A percentile compares a stretch with the other conserved stretches of the same genome.
phyloP scores from a whole-genome alignment of 2,329 filamentous ascomycete genomes.

The Amphichorda felina region DNA sequence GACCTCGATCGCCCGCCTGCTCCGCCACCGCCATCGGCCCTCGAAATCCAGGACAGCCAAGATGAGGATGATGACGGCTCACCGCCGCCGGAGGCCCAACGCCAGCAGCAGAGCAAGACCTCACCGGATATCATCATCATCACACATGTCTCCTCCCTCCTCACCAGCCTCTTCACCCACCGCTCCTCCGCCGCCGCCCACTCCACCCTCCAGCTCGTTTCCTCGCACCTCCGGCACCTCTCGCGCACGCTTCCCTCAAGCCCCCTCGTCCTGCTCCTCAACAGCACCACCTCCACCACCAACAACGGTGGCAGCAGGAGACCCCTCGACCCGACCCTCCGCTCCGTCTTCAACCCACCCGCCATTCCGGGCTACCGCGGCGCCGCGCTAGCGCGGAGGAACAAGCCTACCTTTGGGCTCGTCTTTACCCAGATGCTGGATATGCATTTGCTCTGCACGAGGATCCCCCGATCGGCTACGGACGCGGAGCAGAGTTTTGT shows the following conservation, averaged over 20 bases:
- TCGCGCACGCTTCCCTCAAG: conserved; percentile 24
- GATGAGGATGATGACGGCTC: conserved; percentile 11
- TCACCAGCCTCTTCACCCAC: conserved; percentile 38
- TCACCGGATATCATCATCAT: conserved; percentile 37
- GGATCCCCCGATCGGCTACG: conserved; percentile 23
- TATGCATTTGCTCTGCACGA: conserved; percentile 39
- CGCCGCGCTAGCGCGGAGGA: conserved; percentile 14
- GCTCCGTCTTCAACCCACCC: conserved; percentile 35
- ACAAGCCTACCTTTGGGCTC: conserved; percentile 39
- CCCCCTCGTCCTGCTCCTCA: conserved; percentile 42
- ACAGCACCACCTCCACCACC: conserved; percentile 13
- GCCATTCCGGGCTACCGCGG: conserved; percentile 8
- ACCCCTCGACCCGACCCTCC: conserved; percentile 29
- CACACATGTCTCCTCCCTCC: conserved; percentile 39
- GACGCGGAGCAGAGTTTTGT: conserved; percentile 25
- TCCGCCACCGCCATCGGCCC: conserved; percentile 3
- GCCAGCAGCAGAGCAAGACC: not conserved
- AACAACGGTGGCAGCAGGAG: conserved; percentile 1
- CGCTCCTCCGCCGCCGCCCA: conserved; percentile 35
- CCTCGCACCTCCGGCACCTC: conserved; percentile 31
- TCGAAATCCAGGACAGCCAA: conserved; percentile 21
- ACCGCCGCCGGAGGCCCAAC: conserved; percentile 1
- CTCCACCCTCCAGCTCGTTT: conserved; percentile 32
- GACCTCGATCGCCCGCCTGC: conserved; percentile 30
- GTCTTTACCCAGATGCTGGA: conserved; percentile 43